Evolutionary conservation across 140 eudicot genomes (phyloP).

Genomic region (Stevia rebaudiana): DNA sequence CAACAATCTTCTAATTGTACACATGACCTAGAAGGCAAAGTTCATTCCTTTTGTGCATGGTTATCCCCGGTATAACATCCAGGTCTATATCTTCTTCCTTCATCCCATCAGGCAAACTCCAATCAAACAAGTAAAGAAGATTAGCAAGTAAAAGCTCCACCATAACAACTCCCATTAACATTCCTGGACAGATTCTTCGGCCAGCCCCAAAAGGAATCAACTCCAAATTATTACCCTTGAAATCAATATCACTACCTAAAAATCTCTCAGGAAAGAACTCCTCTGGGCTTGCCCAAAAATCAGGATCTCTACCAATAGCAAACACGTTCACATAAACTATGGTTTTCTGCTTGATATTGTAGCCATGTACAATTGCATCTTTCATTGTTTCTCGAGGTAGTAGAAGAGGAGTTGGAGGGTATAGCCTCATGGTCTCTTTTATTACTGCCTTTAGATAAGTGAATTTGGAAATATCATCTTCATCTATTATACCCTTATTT

Average conservation of each 20-base stretch:
- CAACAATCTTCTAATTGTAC: no score
- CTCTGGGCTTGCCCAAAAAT: background rate
- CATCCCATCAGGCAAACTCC: background rate
- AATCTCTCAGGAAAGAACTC: background rate
- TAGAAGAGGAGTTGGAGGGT: background rate
- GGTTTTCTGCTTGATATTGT: background rate
- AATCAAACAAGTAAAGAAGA: constrained; percentile 12
- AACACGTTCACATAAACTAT: background rate
- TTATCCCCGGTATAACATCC: constrained; percentile 1
- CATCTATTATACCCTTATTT: background rate
- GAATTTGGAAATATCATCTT: constrained; percentile 4
- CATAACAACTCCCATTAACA: background rate
- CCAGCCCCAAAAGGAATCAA: constrained; percentile 4
- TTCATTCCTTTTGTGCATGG: background rate
- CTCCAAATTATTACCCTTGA: constrained; percentile 1
- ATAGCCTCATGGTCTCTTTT: constrained; percentile 4
- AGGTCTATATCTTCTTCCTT: background rate
- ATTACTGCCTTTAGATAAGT: background rate
- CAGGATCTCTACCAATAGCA: constrained; percentile 2
- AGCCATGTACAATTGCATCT: background rate
- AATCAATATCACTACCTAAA: constrained; percentile 1
- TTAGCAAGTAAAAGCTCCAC: constrained; percentile 5
- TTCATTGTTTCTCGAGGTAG: background rate
- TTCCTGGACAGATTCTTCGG: constrained; percentile 1
- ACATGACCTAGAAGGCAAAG: background rate